Evolutionary conservation across 2,329 filamentous ascomycete species (phyloP), one percentile per base, ranked within the genome.

Genomic region (Pseudocercospora eumusae): DNA sequence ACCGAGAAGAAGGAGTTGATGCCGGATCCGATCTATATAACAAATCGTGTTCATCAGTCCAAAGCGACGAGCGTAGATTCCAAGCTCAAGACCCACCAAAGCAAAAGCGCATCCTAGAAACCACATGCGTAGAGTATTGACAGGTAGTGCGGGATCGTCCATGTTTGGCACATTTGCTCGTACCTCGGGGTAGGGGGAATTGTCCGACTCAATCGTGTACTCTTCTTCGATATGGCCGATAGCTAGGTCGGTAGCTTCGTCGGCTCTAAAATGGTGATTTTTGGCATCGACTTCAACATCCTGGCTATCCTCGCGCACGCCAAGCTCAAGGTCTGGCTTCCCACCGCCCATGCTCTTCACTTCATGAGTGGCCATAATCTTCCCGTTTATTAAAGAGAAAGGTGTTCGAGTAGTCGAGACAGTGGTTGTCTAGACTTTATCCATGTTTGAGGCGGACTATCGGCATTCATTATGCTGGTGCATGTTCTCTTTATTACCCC

Each of bases 151-250:
- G 13, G 54, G 36, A 27, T 56, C 36, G 23, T 56, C 54, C 10
- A 36, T 56, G 36, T 47, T 56, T 23, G 54, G 54, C 11, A 56
- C 54, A 44, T 56, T 56, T 7, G 54, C 54, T 44, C 54, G 20
- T 7, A 56, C 54, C 42, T 56, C 54, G 1, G 54, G 54, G 27
- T 56, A 56, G 9, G 54, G 54, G 27, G 33, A 44, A 20, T 56
- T 42, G 13, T 56, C 36, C 13, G 36, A 42, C 10, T 56, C 54
- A 44, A 56, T 56, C 21, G 31, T 56, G 36, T 44, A 56, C 8
- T 28, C 36, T 56, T 56, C 54, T n/a, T 56, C 33, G n/a, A 56
- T 44, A 36, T 44, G 20, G n/a, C 27, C 54, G 36, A 56, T 27
- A 13, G 33, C 54, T 4, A 28, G 36, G 15, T 44, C 33, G 33